Percentiles rank a stretch among this genome's conserved stretches.
phyloP scores from a whole-genome alignment of 352 stramenopile species.

The Pythium aristosporum region DNA sequence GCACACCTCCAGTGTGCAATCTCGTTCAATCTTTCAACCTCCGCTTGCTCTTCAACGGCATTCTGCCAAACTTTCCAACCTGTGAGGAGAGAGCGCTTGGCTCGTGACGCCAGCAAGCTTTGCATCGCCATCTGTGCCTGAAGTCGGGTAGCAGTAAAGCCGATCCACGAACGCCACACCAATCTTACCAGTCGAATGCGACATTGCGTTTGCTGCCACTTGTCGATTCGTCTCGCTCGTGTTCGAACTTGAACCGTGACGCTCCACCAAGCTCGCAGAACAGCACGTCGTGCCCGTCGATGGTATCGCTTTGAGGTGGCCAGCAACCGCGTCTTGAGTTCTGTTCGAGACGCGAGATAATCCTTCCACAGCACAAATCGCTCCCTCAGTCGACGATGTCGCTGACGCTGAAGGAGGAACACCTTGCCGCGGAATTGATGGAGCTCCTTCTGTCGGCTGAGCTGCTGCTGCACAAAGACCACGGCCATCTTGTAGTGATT shows the following conservation, averaged over 20 bases:
- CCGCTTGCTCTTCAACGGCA: background rate
- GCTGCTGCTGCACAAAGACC: constrained; percentile 31
- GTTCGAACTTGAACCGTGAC: background rate
- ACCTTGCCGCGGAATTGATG: constrained; percentile 28
- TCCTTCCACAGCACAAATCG: constrained; percentile 28
- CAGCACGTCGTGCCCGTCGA: constrained; percentile 5
- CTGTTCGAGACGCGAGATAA: constrained; percentile 19
- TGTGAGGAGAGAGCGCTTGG: background rate
- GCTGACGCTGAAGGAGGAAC: constrained; percentile 30
- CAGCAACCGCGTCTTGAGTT: constrained; percentile 7
- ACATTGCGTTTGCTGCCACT: constrained; percentile 5
- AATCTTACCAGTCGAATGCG: background rate
- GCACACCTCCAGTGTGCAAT: background rate
- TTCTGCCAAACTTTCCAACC: constrained; percentile 12
- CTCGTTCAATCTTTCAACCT: background rate
- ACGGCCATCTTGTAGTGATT: constrained; percentile 39
- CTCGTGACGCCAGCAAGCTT: background rate
- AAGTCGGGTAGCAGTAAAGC: background rate
- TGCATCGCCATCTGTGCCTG: background rate
- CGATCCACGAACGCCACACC: background rate
- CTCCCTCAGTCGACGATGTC: constrained; percentile 10
- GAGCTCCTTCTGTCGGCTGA: constrained; percentile 34
- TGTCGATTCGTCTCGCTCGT: background rate
- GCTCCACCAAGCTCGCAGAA: constrained; percentile 5
- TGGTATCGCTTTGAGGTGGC: constrained; percentile 12